phyloP scores from a whole-genome alignment of 306 rosid genomes.

The Citrullus mucosospermus region DNA sequence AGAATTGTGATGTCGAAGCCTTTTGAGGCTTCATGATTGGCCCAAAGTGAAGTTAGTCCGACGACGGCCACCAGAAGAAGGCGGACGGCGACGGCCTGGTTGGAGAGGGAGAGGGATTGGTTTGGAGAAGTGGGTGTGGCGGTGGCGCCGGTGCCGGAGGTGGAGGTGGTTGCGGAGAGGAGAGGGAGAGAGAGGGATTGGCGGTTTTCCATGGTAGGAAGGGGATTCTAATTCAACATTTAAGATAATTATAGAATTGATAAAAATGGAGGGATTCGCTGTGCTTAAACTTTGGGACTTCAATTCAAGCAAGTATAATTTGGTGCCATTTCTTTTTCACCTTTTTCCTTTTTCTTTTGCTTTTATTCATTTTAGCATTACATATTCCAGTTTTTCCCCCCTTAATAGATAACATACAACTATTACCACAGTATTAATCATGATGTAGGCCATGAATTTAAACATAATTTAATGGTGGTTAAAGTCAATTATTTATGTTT shows the following conservation, averaged over 20 bases:
- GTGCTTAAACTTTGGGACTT: not conserved
- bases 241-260: not conserved
- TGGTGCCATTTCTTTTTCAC: not conserved
- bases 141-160: not conserved
- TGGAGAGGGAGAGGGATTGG: not conserved
- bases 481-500: no score
- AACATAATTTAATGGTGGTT: no score
- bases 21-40: constrained; percentile 51
- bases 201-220: not conserved
- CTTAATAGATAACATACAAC: no score
- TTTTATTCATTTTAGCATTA: not conserved
- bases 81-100: constrained; percentile 14
- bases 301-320: not conserved
- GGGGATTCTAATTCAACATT: not conserved
- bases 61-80: constrained; percentile 21
- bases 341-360: not conserved
- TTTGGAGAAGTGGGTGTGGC: not conserved
- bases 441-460: no score
- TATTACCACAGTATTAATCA: no score
- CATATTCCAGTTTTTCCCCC: not conserved
- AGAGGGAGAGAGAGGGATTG: constrained; percentile 1
- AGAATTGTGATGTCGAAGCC: constrained; percentile 31
- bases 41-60: constrained; percentile 40
- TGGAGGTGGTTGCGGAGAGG: not conserved
- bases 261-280: not conserved